These are phyloP conservation scores for Cladosporium halotolerans DNA, from an alignment of 2,329 filamentous ascomycete genomes.

Conservation along the genomic window DNA sequence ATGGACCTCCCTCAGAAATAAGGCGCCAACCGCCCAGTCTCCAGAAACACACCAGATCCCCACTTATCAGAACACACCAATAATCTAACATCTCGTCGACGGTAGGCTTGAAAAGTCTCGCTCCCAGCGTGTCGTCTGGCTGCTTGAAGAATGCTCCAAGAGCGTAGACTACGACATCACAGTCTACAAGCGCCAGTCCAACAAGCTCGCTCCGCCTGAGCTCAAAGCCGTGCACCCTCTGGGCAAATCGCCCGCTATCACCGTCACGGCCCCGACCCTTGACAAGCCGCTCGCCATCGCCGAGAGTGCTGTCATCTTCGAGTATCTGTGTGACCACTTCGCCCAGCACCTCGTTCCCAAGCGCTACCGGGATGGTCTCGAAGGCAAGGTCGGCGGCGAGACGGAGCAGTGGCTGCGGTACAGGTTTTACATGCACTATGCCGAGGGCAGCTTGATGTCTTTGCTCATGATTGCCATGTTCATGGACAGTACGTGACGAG, in stretches of 20 bases:
- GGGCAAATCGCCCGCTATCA: constrained; percentile 78
- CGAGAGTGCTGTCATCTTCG: constrained; percentile 73
- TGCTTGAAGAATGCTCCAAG: constrained; percentile 69
- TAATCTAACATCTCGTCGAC: not conserved
- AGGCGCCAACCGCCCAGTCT: too few relatives aligned
- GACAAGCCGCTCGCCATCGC: constrained; percentile 58
- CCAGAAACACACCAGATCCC: not conserved
- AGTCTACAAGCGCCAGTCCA: constrained; percentile 62
- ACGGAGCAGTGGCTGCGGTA: constrained; percentile 56
- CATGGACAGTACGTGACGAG: constrained; percentile 44
- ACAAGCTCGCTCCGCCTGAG: constrained; percentile 66
- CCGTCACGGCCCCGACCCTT: constrained; percentile 47
- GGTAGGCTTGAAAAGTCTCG: constrained; percentile 75
- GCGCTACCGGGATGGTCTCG: constrained; percentile 47
- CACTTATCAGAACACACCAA: not conserved
- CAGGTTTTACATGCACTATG: constrained; percentile 72
- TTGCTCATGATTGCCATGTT: constrained; percentile 60
- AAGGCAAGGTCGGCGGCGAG: constrained; percentile 51
- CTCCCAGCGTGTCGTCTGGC: constrained; percentile 76
- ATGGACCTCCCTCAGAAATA: too few relatives aligned
- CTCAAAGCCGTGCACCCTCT: constrained; percentile 75
- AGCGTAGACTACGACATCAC: constrained; percentile 68
- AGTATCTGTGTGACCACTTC: constrained; percentile 72
- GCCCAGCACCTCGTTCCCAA: constrained; percentile 47
- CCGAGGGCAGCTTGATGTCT: constrained; percentile 77